Evolutionary conservation across 495 filamentous ascomycete species (phyloP), one percentile per base, ranked within the genome.

Genomic region (Talaromyces ruber): DNA sequence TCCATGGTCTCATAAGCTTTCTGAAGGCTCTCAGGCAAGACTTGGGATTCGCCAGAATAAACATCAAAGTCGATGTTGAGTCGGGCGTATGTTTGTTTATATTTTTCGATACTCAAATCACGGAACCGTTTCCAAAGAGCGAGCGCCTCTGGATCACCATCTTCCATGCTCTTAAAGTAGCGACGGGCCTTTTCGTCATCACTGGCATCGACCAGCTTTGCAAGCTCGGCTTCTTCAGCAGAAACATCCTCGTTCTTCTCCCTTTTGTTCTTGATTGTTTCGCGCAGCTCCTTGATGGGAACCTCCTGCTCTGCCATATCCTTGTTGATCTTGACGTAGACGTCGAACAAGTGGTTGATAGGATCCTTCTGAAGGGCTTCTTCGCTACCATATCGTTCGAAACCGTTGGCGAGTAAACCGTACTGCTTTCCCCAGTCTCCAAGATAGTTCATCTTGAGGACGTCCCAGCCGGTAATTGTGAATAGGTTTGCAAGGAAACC

Each of bases 31-130:
- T 90, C 89, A 65, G 88, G 83, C 61, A 85, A 83, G 58, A 98
- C 89, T 69, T 95, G 90, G n/a, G 89, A 93, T 75, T 98, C 94
- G 34, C 93, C 93, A 34, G 88, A 89, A 79, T 98, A 98, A 59
- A 91, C 87, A 70, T 97, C 93, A 67, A 93, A 98, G 62, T 86
- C 81, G 69, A 98, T 97, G 75, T 97, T 97, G 21, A 94, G 81
- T 59, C 90, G 83, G 37, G 88, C 86, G 67, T 93, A 93, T 3
- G 90, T 91, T 65, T 85, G 76, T 73, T 90, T 87, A 76, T 96
- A 96, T 68, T 88, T 87, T 62, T 83, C 78, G 65, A 97, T 97
- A 74, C 88, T 92, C 52, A 98, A 81, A 51, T 95, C 89, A 70
- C 94, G 84, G 81, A 97, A 98, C 21, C 86, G 83, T 67, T 83